Base-by-base conservation (phyloP, 2,329 filamentous ascomycete species). In the Fusarium torreyae region DNA sequence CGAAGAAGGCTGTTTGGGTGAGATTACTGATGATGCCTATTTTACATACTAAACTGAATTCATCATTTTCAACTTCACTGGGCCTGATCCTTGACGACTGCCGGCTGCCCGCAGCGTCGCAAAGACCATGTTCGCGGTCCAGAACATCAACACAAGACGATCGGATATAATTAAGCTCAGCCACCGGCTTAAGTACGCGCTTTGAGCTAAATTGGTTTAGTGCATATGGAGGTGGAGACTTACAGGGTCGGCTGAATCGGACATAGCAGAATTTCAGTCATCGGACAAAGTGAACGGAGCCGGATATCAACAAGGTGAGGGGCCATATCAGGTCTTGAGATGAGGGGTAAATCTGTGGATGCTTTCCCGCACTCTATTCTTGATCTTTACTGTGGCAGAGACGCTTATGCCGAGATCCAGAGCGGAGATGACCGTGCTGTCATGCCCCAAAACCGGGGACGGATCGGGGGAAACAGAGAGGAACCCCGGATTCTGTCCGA, bases 401-500 rank as follows among this genome's bases (percentile, higher is more conserved):
- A 31, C 6, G 24, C 9, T 28, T 45, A 13, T 31, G 24, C 43
- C 13, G 43, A 11, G 17, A 45, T 45, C 44, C n/a, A 34, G 28
- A 46, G 28, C 28, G 28, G 28, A 46, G 10, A 46, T 46, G 44
- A 7, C 13, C 4, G 15, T 22, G n/a, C 9, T 22, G 28, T 1
- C 44, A 34, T 34, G n/a, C 11, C 6, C 17, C 28, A 46, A 46
- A 17, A 15, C n/a, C 28, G 44, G 44, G 44, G n/a, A 46, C 44
- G 44, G 44, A 46, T 46, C 44, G n/a, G 24, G 8, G 17, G 31
- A 46, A 55, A 46, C 42, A n/a, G 31, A 46, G 42, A 38, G 18
- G 31, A 39, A 22, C 52, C 51, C 40, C 40, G 20, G 52, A 39
- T 31, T 46, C n/a, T 28, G 42, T 38, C 33, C 33, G 52, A 55